Evolutionary conservation across 2,329 filamentous ascomycete genomes (phyloP).

Genomic region (Fusarium concolor): DNA sequence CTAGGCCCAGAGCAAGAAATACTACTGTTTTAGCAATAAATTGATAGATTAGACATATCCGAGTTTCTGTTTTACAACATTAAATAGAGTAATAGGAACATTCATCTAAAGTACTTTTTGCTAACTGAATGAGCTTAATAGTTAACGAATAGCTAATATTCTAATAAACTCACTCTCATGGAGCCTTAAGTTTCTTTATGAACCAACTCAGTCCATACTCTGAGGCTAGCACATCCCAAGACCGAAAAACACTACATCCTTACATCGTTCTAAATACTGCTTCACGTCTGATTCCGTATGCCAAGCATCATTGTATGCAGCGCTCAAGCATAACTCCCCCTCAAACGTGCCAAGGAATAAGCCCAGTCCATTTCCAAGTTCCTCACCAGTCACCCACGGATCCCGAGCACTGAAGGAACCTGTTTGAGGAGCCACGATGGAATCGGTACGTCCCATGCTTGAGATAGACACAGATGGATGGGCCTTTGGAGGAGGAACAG

Average conservation of each 20-base stretch:
- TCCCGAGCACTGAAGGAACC: conserved; percentile 47
- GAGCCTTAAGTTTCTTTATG: no score
- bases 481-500: conserved; percentile 45
- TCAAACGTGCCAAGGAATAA: conserved; percentile 57
- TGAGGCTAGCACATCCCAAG: no score
- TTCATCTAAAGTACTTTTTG: no score
- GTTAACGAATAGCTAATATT: no score
- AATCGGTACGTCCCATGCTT: conserved; percentile 53
- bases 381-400: conserved; percentile 60
- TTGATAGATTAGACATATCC: no score
- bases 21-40: no score
- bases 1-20: no score
- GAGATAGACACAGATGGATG: conserved; percentile 49
- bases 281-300: conserved; percentile 44
- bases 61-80: no score
- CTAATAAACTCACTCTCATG: neutral
- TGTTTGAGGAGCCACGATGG: conserved; percentile 45
- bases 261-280: conserved; percentile 41
- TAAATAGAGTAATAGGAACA: no score
- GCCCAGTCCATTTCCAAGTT: conserved; percentile 53
- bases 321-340: conserved; percentile 53
- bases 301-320: conserved; percentile 58
- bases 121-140: no score
- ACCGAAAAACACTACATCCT: conserved; percentile 3
- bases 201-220: no score